Base-by-base conservation (phyloP, 2,329 filamentous ascomycete species). In the Arthrobotrys conoides region DNA sequence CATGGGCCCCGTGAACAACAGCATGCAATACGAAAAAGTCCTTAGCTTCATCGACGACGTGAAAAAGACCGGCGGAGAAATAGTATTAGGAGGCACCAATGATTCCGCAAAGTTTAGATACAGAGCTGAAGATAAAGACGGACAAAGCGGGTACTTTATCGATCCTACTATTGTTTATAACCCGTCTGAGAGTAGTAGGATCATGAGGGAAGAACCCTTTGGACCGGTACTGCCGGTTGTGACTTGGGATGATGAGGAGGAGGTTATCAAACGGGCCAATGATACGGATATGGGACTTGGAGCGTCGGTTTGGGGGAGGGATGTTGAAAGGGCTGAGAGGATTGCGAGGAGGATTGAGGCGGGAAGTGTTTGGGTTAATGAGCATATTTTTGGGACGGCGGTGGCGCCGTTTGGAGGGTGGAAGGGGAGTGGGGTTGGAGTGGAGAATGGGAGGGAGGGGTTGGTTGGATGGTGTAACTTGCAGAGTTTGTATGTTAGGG, bases 101-200 rank as follows among this genome's bases (percentile, higher is more conserved):
- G 80, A 36, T 30, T 8, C 80, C 16, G 69, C 82, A 1, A 84
- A 83, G 1, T 83, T 83, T 41, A 83, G 80, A 30, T 53, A 65
- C 27, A 71, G 70, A 30, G 4, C 48, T 16, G 48, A 18, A 8
- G 59, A 30, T 2, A 36, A 49, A 36, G 30, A 16, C 0, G 55
- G 30, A 10, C 27, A 30, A 10, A 30, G 22, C 16, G 89, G 88
- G 1, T 90, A 87, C 83, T 90, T 89, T 84, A 85, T 90, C 79
- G 83, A 86, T 33, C 89, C 89, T 0, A 89, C 89, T 0, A 88
- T 91, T 70, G 87, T 90, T 30, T 85, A 87, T 38, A 88, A 88
- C 77, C 88, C 89, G 22, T 87, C 88, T 0, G 88, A 89, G 80
- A 85, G 87, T 57, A 83, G 81, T 64, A 81, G 82, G 22, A 85